phyloP scores from a whole-genome alignment of 495 filamentous ascomycete species.

The Ascodesmis nigricans region DNA sequence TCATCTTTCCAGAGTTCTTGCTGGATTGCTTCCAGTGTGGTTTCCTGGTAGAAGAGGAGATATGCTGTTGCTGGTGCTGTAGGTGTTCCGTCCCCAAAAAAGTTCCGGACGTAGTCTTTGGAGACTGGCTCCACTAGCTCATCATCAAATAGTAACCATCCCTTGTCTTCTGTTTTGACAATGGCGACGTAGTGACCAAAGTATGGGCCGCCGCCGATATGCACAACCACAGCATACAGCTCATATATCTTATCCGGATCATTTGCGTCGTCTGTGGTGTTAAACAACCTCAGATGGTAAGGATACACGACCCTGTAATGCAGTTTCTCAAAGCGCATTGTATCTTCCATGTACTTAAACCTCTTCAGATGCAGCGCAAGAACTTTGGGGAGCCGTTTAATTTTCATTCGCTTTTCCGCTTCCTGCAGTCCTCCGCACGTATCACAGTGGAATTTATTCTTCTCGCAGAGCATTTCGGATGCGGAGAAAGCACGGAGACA shows the following conservation, averaged over 20 bases:
- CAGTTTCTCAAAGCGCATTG: conserved; percentile 79
- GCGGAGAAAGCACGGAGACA: conserved; percentile 90
- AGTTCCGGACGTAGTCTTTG: conserved; percentile 89
- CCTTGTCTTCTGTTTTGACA: conserved; percentile 88
- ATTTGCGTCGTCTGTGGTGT: conserved; percentile 90
- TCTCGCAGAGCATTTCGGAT: conserved; percentile 95
- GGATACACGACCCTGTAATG: conserved; percentile 96
- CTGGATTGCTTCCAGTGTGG: conserved; percentile 68
- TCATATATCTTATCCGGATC: conserved; percentile 92
- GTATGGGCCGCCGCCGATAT: conserved; percentile 94
- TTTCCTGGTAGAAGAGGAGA: conserved; percentile 94
- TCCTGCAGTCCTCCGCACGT: conserved; percentile 92
- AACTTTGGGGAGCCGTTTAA: conserved; percentile 81
- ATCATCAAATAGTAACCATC: conserved; percentile 92
- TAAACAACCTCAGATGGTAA: conserved; percentile 88
- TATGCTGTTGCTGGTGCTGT: conserved; percentile 85
- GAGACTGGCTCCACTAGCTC: conserved; percentile 97
- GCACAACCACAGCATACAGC: conserved; percentile 93
- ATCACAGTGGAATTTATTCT: conserved; percentile 97
- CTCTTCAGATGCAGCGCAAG: conserved; percentile 81
- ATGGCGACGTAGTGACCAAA: conserved; percentile 96
- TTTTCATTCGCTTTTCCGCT: conserved; percentile 98
- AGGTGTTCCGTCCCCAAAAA: conserved; percentile 80
- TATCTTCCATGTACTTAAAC: conserved; percentile 94
- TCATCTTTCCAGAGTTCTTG: conserved; percentile 35